Percentiles rank a stretch among this genome's conserved stretches.
Conservation (phyloP, 2,329 filamentous ascomycete species). For the Sporothrix brasiliensis region DNA sequence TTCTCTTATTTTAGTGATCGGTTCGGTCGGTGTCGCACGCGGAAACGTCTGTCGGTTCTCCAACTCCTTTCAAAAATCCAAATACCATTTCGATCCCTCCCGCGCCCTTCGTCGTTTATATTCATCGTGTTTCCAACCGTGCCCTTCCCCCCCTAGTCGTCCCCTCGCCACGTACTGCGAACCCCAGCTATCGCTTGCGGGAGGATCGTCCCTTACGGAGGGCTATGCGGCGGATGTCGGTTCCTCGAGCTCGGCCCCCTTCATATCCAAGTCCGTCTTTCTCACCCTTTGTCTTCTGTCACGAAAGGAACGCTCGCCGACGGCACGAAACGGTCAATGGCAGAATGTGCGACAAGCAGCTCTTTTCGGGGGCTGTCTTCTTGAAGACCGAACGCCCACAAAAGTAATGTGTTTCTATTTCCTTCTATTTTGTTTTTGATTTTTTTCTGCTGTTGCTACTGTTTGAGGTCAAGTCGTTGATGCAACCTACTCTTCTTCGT, state of each 20-base stretch:
- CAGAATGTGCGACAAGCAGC: constrained; percentile 10
- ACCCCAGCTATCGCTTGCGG: not conserved
- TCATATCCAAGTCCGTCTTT: not conserved
- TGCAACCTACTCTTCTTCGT: not conserved
- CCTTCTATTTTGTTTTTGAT: not conserved
- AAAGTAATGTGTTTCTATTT: constrained; percentile 29
- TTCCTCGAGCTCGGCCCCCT: not conserved
- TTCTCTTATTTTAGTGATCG: constrained; percentile 35
- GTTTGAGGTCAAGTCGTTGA: not conserved
- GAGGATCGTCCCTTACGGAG: not conserved
- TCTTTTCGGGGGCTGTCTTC: not conserved
- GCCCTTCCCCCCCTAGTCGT: not conserved
- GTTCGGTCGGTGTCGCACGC: constrained; percentile 32
- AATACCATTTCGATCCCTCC: not conserved
- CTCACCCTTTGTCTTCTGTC: not conserved
- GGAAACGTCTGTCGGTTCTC: constrained; percentile 13
- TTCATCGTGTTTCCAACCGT: constrained; percentile 16
- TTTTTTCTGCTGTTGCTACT: not conserved
- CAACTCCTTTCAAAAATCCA: constrained; percentile 17
- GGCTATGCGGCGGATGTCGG: not conserved
- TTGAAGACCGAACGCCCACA: constrained; percentile 1
- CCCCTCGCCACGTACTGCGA: not conserved
- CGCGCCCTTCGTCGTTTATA: not conserved
- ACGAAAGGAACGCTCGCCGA: not conserved
- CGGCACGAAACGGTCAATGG: constrained; percentile 12